A percentile compares a stretch with the other conserved stretches of the same genome.
phyloP scores from a whole-genome alignment of 1,284 basidiomycete species.

The Moniliophthora roreri region DNA sequence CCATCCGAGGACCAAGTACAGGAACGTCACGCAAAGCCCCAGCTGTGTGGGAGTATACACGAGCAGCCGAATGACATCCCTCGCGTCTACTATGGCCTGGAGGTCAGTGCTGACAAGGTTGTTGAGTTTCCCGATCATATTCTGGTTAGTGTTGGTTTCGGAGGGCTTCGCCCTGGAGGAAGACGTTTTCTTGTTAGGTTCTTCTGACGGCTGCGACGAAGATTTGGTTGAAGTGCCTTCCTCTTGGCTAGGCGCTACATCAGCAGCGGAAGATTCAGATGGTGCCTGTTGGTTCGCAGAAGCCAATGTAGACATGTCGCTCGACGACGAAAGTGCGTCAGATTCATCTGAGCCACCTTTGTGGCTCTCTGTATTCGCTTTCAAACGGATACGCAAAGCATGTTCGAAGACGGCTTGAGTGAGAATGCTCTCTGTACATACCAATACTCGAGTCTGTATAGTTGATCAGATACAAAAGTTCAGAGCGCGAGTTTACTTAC shows the following conservation, averaged over 20 bases:
- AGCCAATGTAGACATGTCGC: background rate
- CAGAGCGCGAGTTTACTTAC: constrained; percentile 25
- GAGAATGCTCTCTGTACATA: constrained; percentile 59
- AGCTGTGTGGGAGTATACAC: constrained; percentile 31
- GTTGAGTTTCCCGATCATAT: constrained; percentile 46
- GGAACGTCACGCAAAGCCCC: constrained; percentile 30
- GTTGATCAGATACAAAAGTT: background rate
- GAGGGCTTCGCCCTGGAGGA: background rate
- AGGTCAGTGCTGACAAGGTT: constrained; percentile 33
- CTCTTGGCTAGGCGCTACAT: too few relatives aligned
- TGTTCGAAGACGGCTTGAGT: constrained; percentile 75
- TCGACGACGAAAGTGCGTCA: background rate
- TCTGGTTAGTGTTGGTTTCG: constrained; percentile 12
- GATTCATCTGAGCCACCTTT: background rate
- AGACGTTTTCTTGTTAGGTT: background rate
- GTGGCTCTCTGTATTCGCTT: constrained; percentile 36
- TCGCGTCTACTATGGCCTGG: constrained; percentile 22
- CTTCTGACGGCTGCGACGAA: background rate
- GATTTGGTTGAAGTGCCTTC: too few relatives aligned
- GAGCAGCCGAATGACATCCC: constrained; percentile 23
- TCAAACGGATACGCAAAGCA: constrained; percentile 65
- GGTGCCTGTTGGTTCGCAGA: background rate
- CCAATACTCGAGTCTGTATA: constrained; percentile 40
- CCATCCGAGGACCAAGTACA: background rate
- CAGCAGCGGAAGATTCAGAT: too few relatives aligned